Evolutionary conservation across 495 filamentous ascomycete species (phyloP), one percentile per base, ranked within the genome.

Genomic region (Margaritispora aquatica): DNA sequence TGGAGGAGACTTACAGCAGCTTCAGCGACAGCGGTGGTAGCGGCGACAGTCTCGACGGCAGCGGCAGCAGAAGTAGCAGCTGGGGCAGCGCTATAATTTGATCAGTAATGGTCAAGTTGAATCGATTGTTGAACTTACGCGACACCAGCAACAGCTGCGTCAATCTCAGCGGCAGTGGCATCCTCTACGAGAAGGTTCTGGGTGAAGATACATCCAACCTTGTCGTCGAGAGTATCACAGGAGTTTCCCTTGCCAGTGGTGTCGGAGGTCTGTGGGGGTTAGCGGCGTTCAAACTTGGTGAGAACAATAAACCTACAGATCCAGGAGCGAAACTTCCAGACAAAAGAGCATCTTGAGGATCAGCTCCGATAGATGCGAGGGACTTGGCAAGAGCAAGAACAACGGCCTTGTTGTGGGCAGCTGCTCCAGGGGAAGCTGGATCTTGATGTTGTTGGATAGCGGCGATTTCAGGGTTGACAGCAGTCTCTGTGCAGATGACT

Each of bases 391-490:
- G 74, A 26, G 71, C 76, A 36, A 80, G 72, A 56, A 79, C 74
- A 64, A 87, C 81, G 22, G 74, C 69, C 68, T 78, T 80, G 71
- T 82, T 86, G 51, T 68, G 70, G 5, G 61, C 76, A 49, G 71
- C 74, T 19, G 79, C 83, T 23, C 74, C 75, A 27, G 68, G 51
- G 9, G 75, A 80, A 23, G 78, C 83, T 36, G 80, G 83, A 69
- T 84, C 84, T 67, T 89, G 83, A 69, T 86, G 84, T 69, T 87
- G 85, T 29, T 76, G 70, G 63, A 90, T 69, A 26, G 77, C 78
- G 10, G 75, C 76, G 55, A 89, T 88, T 72, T 89, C 86, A 38
- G 84, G 81, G 73, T 89, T 90, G 67, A 78, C 77, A 21, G 84
- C 83, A 19, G 79, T 78, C 55, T 75, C 76, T 19, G 57, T 70